A percentile compares a stretch with the other conserved stretches of the same genome.
These are phyloP conservation scores for Colletotrichum sp. DNA, from an alignment of 2,329 filamentous ascomycete species.

Conservation along the genomic window DNA sequence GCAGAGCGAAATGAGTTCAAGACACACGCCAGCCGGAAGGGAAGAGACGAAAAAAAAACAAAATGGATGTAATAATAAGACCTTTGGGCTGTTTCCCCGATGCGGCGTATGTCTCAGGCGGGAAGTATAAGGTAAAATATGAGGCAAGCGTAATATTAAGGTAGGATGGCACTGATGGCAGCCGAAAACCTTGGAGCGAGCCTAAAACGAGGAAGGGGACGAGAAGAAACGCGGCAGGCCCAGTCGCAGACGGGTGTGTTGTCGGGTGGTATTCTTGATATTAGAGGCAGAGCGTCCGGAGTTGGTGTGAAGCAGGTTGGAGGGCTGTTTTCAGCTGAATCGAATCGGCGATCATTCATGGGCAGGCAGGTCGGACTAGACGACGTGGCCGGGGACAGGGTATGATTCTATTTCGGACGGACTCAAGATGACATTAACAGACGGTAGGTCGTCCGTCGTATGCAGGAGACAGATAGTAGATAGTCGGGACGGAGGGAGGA, in stretches of 20 bases:
- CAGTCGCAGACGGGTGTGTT: not conserved
- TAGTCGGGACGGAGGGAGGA: not conserved
- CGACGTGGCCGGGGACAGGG: not conserved
- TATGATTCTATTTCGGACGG: not conserved
- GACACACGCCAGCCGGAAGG: not conserved
- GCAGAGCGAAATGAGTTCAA: not conserved
- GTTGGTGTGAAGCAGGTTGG: not conserved
- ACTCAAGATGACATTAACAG: not conserved
- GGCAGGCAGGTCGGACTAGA: not conserved
- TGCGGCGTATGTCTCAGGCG: slow-evolving; percentile 13
- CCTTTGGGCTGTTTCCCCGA: not conserved
- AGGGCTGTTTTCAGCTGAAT: not conserved
- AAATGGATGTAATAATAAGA: not conserved
- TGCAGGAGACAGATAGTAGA: not conserved
- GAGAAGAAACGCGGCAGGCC: not conserved
- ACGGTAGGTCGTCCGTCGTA: not conserved
- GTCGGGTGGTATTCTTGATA: not conserved
- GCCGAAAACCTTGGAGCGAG: not conserved
- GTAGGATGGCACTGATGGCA: not conserved
- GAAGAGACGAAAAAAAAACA: not conserved
- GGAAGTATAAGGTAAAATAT: slow-evolving; percentile 2
- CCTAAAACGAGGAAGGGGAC: not conserved
- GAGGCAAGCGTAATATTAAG: not conserved
- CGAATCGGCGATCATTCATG: not conserved
- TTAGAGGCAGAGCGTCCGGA: not conserved